Percentiles rank a stretch among this genome's conserved stretches.
Conservation (phyloP, 2,329 filamentous ascomycete species). For the Penicillium occitanis region DNA sequence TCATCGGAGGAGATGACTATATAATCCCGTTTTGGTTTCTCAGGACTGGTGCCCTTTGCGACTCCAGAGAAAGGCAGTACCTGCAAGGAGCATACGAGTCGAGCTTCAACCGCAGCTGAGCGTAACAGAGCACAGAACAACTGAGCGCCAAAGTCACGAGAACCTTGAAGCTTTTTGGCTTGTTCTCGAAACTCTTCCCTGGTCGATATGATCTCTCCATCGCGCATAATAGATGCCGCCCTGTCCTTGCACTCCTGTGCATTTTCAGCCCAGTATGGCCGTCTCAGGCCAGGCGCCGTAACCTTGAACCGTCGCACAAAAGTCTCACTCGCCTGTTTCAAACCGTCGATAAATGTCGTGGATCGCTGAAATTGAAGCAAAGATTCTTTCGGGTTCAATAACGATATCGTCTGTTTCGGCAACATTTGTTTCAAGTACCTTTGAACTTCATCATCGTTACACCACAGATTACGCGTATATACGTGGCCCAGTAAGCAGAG, state of each 20-base stretch:
- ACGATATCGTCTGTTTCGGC: conserved; percentile 62
- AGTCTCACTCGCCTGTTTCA: conserved; percentile 65
- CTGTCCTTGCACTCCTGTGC: conserved; percentile 61
- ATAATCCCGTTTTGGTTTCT: conserved; percentile 39
- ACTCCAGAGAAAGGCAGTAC: conserved; percentile 66
- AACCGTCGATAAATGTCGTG: conserved; percentile 73
- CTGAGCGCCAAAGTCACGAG: conserved; percentile 85
- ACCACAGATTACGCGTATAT: conserved; percentile 80
- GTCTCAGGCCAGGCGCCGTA: conserved; percentile 67
- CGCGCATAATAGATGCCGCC: conserved; percentile 57
- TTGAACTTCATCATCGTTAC: conserved; percentile 73
- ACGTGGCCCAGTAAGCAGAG: conserved; percentile 79
- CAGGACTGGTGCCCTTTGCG: conserved; percentile 45
- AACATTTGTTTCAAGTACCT: conserved; percentile 63
- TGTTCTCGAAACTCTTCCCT: conserved; percentile 71
- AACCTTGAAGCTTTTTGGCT: conserved; percentile 70
- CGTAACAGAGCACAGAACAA: conserved; percentile 86
- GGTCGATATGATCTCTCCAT: conserved; percentile 68
- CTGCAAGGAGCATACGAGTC: conserved; percentile 89
- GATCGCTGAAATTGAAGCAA: conserved; percentile 74
- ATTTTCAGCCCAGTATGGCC: conserved; percentile 73
- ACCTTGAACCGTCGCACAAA: conserved; percentile 72
- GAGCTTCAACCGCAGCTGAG: conserved; percentile 73
- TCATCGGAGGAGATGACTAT: conserved; percentile 41
- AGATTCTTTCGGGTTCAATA: conserved; percentile 66